These are phyloP conservation scores for Hypoxylon intermedium DNA, from an alignment of 495 filamentous ascomycete genomes.

Conservation along the genomic window DNA sequence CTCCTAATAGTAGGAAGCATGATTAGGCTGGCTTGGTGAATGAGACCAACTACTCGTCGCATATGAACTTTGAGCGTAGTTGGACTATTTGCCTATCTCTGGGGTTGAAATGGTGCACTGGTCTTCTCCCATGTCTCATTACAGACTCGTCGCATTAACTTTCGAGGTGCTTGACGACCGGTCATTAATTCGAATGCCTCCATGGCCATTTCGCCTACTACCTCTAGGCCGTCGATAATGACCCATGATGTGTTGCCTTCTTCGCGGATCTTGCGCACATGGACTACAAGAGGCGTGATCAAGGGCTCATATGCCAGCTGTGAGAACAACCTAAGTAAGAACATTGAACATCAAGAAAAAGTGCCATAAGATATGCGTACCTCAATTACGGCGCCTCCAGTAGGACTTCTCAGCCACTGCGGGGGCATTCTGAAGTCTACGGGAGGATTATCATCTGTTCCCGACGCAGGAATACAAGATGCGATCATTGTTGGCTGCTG, in stretches of 20 bases:
- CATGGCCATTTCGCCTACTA: constrained; percentile 81
- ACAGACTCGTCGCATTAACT: constrained; percentile 68
- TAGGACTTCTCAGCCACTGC: constrained; percentile 77
- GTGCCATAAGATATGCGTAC: constrained; percentile 35
- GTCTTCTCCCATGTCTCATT: constrained; percentile 52
- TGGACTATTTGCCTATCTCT: constrained; percentile 9
- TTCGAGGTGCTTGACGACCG: constrained; percentile 77
- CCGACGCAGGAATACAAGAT: constrained; percentile 76
- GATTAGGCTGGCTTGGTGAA: no score
- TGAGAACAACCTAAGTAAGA: neutral
- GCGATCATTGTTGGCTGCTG: constrained; percentile 77
- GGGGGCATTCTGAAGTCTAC: constrained; percentile 78
- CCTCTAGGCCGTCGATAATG: constrained; percentile 79
- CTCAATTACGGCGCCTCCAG: constrained; percentile 82
- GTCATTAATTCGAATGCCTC: constrained; percentile 86
- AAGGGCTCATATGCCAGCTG: constrained; percentile 77
- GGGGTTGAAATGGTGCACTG: constrained; percentile 41
- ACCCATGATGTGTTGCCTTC: constrained; percentile 73
- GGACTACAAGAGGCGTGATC: constrained; percentile 71
- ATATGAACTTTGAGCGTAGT: neutral
- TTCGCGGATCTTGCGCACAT: constrained; percentile 63
- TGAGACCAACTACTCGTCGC: neutral
- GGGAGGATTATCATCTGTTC: constrained; percentile 65
- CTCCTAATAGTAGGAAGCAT: no score
- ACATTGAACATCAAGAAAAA: neutral